Evolutionary conservation across 1,139 yeast species (phyloP).

Genomic region (Saccharomyces hybrid): DNA sequence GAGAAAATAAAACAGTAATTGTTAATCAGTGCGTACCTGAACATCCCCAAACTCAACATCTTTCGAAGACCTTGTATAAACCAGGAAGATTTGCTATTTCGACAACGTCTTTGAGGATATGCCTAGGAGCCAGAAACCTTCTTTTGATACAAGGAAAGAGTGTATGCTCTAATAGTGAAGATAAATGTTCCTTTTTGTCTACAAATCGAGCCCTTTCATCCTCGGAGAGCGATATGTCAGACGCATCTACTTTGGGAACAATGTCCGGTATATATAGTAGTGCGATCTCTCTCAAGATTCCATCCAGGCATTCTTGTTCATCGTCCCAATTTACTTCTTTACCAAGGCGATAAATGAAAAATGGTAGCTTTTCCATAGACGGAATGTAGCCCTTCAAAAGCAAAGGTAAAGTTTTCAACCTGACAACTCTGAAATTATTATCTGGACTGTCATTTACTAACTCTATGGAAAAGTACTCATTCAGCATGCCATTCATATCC

Average conservation of each 20-base stretch:
- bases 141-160: conserved; percentile 62
- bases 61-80: conserved; percentile 80
- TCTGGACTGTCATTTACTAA: conserved; percentile 30
- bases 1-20: too few species aligned
- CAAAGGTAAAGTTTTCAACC: conserved; percentile 54
- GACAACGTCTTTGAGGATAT: conserved; percentile 47
- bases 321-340: conserved; percentile 51
- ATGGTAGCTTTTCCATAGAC: conserved; percentile 53
- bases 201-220: conserved; percentile 15
- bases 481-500: conserved; percentile 64
- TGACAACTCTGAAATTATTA: conserved; percentile 26
- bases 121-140: conserved; percentile 57
- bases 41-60: conserved; percentile 45
- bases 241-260: conserved; percentile 2
- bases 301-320: conserved; percentile 61
- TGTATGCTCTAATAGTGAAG: conserved; percentile 43
- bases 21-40: too few species aligned
- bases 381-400: conserved; percentile 59
- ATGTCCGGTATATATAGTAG: conserved; percentile 57
- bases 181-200: conserved; percentile 21
- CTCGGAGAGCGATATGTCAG: conserved; percentile 17
- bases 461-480: conserved; percentile 63
- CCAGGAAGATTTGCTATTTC: conserved; percentile 93
- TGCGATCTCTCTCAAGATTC: conserved; percentile 61
- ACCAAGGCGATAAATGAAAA: conserved; percentile 57